Conservation (phyloP, 202 grass and related monocot genomes). For the Brachypodium distachyon region DNA sequence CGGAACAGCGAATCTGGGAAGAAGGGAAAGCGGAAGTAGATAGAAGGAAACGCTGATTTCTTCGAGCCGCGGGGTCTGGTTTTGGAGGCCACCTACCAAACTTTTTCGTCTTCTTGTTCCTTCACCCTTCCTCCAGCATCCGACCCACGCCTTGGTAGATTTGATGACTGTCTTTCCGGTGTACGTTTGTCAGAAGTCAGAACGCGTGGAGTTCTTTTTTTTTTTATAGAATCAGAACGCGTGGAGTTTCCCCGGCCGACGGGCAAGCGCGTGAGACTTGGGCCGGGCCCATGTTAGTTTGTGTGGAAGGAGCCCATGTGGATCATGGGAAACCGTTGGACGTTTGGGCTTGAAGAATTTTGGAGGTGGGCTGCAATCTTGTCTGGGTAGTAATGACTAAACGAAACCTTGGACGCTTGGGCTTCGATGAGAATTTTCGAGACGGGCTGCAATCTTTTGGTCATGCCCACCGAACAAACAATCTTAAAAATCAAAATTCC, state of each 20-base stretch:
- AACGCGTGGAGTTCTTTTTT: conserved; percentile 18
- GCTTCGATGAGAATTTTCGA: no score
- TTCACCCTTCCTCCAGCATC: conserved; percentile 17
- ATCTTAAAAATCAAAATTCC: no score
- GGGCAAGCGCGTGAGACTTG: no score
- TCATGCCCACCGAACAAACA: neutral
- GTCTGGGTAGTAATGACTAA: no score
- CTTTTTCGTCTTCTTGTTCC: neutral
- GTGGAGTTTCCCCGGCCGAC: neutral
- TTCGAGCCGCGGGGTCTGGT: neutral
- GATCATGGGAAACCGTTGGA: no score
- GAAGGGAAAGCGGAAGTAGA: neutral
- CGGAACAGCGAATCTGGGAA: neutral
- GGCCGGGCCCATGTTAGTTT: no score
- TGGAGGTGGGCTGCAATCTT: no score
- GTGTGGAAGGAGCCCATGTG: no score
- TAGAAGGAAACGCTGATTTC: neutral
- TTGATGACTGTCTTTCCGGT: neutral
- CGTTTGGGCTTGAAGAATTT: neutral
- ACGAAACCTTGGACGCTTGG: no score
- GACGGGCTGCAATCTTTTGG: neutral
- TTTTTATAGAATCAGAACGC: no score
- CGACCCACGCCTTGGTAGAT: conserved; percentile 7
- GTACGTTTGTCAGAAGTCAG: neutral
- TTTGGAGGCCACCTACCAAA: conserved; percentile 1